phyloP scores from a whole-genome alignment of 1,139 yeast genomes.

The Ashbya aceris region DNA sequence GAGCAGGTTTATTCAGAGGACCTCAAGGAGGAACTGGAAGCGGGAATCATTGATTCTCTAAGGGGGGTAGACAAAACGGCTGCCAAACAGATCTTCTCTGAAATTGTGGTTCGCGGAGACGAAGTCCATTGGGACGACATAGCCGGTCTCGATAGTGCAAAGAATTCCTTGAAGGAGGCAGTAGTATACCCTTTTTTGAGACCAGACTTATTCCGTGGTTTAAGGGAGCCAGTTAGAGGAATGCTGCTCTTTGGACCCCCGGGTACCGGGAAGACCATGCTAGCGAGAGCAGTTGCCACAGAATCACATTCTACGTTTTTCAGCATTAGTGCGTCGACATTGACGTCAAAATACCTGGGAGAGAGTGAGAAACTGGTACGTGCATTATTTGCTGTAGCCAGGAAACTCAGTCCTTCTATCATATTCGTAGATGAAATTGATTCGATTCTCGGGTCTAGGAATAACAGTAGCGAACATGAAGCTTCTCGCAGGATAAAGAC shows the following conservation, averaged over 20 bases:
- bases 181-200: conserved; percentile 93
- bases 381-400: conserved; percentile 79
- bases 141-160: conserved; percentile 88
- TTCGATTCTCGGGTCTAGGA: conserved; percentile 73
- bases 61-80: conserved; percentile 52
- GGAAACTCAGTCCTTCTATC: conserved; percentile 82
- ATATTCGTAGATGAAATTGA: conserved; percentile 96
- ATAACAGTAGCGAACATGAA: conserved; percentile 73
- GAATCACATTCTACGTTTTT: conserved; percentile 93
- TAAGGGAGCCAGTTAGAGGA: conserved; percentile 93
- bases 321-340: conserved; percentile 82
- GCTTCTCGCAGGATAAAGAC: conserved; percentile 86
- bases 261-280: conserved; percentile 97
- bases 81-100: conserved; percentile 80
- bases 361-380: conserved; percentile 91
- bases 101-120: conserved; percentile 89
- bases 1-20: conserved; percentile 1
- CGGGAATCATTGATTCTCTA: conserved; percentile 31
- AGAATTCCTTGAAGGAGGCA: conserved; percentile 83
- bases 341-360: conserved; percentile 86
- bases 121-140: conserved; percentile 96
- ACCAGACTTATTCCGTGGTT: conserved; percentile 85
- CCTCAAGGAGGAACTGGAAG: conserved; percentile 29
- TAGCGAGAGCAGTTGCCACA: conserved; percentile 95
- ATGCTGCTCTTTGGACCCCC: conserved; percentile 97